Base-by-base conservation (phyloP, 305 asterid species). In the Caryopteris hybrid region DNA sequence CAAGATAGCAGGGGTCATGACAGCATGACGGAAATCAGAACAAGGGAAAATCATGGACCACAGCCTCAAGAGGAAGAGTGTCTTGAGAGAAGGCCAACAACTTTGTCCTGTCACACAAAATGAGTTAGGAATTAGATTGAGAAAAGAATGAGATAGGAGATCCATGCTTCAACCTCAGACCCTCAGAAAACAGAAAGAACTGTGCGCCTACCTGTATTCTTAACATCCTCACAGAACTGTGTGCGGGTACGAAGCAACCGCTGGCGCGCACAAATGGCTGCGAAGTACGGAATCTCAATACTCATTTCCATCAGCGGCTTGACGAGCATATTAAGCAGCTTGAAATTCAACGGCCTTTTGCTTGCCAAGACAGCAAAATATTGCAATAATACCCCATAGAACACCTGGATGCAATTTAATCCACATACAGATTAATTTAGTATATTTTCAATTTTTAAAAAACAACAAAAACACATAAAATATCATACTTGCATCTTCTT, bases 11-110 rank as follows among this genome's bases (percentile, higher is more conserved):
- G 99, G 99, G 34, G 98, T 91, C 89, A 83, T 88, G 52, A 94
- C 99, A 43, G 79, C 87, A 72, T 91, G 99, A 59, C 98, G 97
- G 68, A 86, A 91, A 81, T 91, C 99, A 27, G 99, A 94, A 82
- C 97, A 94, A 12, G 98, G 99, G 75, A 89, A 94, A 66, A 86
- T 80, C 96, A 91, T 78, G 73, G 95, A 91, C 99, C 98, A 94
- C 36, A 94, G 84, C 76, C 91, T 84, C 82, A 89, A 76, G 38
- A 94, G 87, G 78, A 86, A 79, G 70, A 94, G 73, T 20, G 97
- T 94, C 85, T 94, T 94, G 74, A 85, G 45, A 45, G 96, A 86
- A 65, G 98, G 98, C 96, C 97, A 94, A 76, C 95, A 77, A 79
- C 88, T 86, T 85, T 84, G 85, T 70, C 91, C 99, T 89, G 78